Base-by-base conservation (phyloP, 345 rosid species). In the Populus deltoides region DNA sequence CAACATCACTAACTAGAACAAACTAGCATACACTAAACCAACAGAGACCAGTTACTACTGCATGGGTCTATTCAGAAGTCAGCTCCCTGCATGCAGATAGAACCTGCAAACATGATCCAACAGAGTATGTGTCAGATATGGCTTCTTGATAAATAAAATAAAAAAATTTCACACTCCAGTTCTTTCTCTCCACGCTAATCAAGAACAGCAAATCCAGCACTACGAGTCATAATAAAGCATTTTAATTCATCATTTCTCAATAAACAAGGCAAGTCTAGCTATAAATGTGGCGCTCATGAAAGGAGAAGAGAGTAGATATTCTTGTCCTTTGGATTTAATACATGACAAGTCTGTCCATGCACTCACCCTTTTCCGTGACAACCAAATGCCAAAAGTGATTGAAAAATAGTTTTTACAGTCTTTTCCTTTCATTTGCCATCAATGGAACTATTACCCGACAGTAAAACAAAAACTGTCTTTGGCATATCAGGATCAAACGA, bases 41-140 rank as follows among this genome's bases (percentile, higher is more conserved):
- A 59, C 49, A 69, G 67, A 57, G 72, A 78, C 76, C 55, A 22
- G 66, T 57, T 47, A 71, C 70, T 53, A 78, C 78, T 39, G 74
- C 83, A 39, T 29, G 67, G 39, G 53, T 66, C 81, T 68, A 71
- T 38, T n/a, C 51, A 71, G 78, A 72, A 76, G 78, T 83, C 83
- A 74, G 80, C 79, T 71, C 47, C 74, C 77, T 59, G 67, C 81
- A 63, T 69, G 55, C 72, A 35, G 39, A 59, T 35, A 66, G 81
- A 66, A 80, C 86, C 86, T 83, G 75, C 75, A 39, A 71, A 18
- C 66, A 79, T 25, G 41, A 39, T 53, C 8, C 24, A 29, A 55
- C 24, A 38, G 5, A 57, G 8, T 4, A 49, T 7, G 55, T 27
- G 43, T 79, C 70, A 77, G 39, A 20, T 41, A 36, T 20, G 41